Evolutionary conservation across 352 stramenopile species (phyloP).

Genomic region (Phytopythium vexans): DNA sequence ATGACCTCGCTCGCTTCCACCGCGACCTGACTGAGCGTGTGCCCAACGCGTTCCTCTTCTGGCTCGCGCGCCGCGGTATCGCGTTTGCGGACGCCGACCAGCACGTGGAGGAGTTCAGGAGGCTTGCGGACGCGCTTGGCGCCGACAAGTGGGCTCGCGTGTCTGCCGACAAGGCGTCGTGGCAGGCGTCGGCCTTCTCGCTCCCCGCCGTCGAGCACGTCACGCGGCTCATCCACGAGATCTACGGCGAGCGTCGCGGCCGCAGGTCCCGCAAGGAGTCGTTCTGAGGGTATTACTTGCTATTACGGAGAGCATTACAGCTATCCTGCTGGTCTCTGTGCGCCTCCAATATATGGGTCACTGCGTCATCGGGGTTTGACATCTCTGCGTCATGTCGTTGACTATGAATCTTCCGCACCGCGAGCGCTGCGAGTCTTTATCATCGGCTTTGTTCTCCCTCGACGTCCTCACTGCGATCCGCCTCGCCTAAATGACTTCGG

Average conservation of each 20-base stretch:
- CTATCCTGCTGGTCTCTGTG: too few relatives aligned
- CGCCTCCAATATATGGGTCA: too few relatives aligned
- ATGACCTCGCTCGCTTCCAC: conserved; percentile 69
- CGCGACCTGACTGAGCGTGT: conserved; percentile 58
- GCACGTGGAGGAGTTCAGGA: conserved; percentile 49
- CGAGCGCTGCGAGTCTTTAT: too few relatives aligned
- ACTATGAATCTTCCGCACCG: too few relatives aligned
- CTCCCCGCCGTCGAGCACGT: conserved; percentile 57
- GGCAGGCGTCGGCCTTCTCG: conserved; percentile 41
- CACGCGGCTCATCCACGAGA: conserved; percentile 51
- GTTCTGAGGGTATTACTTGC: conserved; percentile 21
- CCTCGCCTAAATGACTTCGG: too few relatives aligned
- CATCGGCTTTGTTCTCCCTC: too few relatives aligned
- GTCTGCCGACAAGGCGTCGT: conserved; percentile 24
- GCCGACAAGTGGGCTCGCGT: conserved; percentile 47
- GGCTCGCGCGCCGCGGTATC: conserved; percentile 48
- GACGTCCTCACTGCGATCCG: too few relatives aligned
- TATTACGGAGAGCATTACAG: too few relatives aligned
- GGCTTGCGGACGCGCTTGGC: conserved; percentile 27
- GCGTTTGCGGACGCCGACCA: conserved; percentile 20
- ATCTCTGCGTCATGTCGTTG: too few relatives aligned
- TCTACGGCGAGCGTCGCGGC: conserved; percentile 56
- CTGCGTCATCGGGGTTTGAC: too few relatives aligned
- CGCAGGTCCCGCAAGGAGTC: conserved; percentile 43
- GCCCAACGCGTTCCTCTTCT: conserved; percentile 78